phyloP scores from a whole-genome alignment of 164 flowering plant genomes.

The Annona cherimola region DNA sequence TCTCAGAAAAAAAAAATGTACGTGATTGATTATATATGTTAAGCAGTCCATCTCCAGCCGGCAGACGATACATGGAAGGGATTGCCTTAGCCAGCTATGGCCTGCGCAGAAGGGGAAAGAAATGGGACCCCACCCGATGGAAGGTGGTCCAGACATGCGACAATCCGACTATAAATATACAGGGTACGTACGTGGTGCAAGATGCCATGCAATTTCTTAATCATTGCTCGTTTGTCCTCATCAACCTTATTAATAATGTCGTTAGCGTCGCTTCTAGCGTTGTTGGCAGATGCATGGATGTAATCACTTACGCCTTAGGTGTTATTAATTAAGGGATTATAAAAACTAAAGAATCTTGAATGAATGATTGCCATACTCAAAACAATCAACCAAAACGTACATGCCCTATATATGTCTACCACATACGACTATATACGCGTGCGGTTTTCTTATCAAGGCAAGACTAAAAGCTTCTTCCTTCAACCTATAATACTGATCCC shows the following conservation, averaged over 20 bases:
- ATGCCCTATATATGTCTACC: neutral
- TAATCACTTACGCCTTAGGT: neutral
- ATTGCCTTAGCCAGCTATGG: too few species aligned
- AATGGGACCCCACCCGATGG: neutral
- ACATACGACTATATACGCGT: neutral
- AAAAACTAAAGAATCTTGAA: neutral
- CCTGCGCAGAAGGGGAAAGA: neutral
- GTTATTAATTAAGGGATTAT: too few species aligned
- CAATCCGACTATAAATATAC: neutral
- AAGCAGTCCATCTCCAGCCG: neutral
- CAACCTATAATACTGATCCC: neutral
- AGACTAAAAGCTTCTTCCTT: neutral
- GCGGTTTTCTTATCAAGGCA: neutral
- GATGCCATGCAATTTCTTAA: neutral
- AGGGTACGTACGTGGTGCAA: neutral
- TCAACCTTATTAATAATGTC: neutral
- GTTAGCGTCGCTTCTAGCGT: neutral
- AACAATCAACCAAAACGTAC: neutral
- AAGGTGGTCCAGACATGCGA: neutral
- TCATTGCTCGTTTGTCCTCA: neutral
- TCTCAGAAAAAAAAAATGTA: too few species aligned
- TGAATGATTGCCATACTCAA: neutral
- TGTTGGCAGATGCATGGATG: neutral
- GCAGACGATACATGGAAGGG: neutral
- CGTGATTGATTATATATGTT: neutral